Conservation (phyloP, 1,284 basidiomycete species). For the Tylopilus sp. region DNA sequence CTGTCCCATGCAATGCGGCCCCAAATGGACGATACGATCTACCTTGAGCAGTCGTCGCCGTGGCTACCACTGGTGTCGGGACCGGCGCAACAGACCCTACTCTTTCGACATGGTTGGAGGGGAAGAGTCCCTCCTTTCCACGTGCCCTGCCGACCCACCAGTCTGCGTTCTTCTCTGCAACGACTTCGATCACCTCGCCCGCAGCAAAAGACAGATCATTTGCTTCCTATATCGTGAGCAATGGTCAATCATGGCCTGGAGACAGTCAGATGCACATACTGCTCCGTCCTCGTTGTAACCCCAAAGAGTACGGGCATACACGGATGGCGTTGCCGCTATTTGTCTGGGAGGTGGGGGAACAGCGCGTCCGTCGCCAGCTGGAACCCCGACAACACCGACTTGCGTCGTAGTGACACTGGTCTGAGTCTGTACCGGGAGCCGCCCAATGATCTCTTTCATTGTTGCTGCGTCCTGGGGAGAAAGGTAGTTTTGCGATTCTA, state of each 20-base stretch:
- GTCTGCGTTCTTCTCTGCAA: conserved; percentile 36
- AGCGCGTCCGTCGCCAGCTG: conserved; percentile 6
- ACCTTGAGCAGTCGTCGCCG: not conserved
- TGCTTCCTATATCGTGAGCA: conserved; percentile 41
- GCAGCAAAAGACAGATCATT: conserved; percentile 37
- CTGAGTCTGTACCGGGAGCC: conserved; percentile 37
- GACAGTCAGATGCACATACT: conserved; percentile 32
- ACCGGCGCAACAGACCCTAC: conserved; percentile 27
- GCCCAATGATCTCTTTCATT: conserved; percentile 44
- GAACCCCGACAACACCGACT: conserved; percentile 7
- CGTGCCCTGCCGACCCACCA: conserved; percentile 43
- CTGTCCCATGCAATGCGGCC: conserved; percentile 37
- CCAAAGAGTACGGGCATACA: conserved; percentile 57
- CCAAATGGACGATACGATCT: conserved; percentile 41
- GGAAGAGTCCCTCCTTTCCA: conserved; percentile 61
- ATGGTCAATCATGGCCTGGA: conserved; percentile 3
- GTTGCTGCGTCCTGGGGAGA: conserved; percentile 46
- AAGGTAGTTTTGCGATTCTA: conserved; percentile 55
- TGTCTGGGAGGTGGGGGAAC: conserved; percentile 22
- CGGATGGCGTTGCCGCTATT: conserved; percentile 22
- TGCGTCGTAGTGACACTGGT: conserved; percentile 11
- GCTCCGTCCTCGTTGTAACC: conserved; percentile 56
- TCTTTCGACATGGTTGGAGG: conserved; percentile 57
- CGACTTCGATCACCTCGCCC: conserved; percentile 36
- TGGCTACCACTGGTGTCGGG: not conserved